A percentile compares a stretch with the other conserved stretches of the same genome.
phyloP scores from a whole-genome alignment of 2,329 filamentous ascomycete species.

The Balansia obtecta region DNA sequence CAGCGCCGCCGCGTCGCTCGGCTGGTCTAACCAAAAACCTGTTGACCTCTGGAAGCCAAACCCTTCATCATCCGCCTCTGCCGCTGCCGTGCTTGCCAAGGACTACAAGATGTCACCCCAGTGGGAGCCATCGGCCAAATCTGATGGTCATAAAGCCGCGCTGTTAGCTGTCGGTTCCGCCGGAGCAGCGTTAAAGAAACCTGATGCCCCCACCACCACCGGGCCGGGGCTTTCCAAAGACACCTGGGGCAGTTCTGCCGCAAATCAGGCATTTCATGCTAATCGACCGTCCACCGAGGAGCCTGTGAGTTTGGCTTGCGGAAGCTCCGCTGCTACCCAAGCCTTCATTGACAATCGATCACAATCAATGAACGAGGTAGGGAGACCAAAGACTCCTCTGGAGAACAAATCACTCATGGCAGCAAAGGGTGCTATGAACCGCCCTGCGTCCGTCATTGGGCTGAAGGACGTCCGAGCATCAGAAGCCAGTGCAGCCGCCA shows the following conservation, averaged over 20 bases:
- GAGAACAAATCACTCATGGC: constrained; percentile 58
- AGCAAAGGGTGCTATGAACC: constrained; percentile 59
- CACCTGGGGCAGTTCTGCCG: constrained; percentile 54
- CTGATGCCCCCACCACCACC: constrained; percentile 3
- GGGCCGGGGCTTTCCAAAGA: constrained; percentile 15
- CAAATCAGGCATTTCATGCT: constrained; percentile 51
- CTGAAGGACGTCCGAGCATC: constrained; percentile 5
- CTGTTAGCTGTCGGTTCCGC: constrained; percentile 43
- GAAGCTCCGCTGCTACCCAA: constrained; percentile 21
- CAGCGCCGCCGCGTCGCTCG: constrained; percentile 60
- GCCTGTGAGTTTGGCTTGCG: constrained; percentile 11
- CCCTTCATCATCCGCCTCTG: constrained; percentile 36
- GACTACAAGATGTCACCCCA: constrained; percentile 32
- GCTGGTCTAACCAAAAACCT: constrained; percentile 56
- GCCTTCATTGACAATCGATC: constrained; percentile 24
- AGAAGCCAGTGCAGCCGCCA: constrained; percentile 38
- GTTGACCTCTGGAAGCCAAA: constrained; percentile 56
- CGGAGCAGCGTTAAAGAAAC: constrained; percentile 17
- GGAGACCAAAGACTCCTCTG: constrained; percentile 19
- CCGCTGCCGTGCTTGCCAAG: constrained; percentile 30
- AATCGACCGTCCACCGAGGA: constrained; percentile 10
- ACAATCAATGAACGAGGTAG: constrained; percentile 15
- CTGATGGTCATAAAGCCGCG: constrained; percentile 63
- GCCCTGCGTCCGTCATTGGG: constrained; percentile 8
- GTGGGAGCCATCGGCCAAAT: constrained; percentile 51